Evolutionary conservation across 371 early-diverging fungal genomes (phyloP).

Genomic region (Syncephalastrum sp.): DNA sequence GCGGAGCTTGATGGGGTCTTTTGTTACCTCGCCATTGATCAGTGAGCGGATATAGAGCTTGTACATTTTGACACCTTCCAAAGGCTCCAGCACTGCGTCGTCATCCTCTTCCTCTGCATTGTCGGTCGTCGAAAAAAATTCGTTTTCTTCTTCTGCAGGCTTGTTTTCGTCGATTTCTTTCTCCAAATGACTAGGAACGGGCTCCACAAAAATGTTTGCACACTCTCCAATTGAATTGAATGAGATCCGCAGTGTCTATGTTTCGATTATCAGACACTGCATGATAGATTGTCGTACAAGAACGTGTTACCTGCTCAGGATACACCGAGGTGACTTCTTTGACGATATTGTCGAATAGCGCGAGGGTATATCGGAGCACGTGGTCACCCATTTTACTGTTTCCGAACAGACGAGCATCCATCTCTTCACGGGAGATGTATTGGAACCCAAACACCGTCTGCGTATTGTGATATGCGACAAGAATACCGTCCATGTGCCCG

Average conservation of each 20-base stretch:
- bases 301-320: slow-evolving; percentile 50
- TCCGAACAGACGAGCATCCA: slow-evolving; percentile 87
- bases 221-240: slow-evolving; percentile 36
- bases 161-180: neutral
- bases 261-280: slow-evolving; percentile 4
- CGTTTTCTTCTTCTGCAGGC: slow-evolving; percentile 1
- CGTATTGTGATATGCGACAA: slow-evolving; percentile 95
- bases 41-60: slow-evolving; percentile 18
- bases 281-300: neutral
- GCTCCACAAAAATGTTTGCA: slow-evolving; percentile 47
- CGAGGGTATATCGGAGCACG: slow-evolving; percentile 63
- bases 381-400: slow-evolving; percentile 69
- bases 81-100: neutral
- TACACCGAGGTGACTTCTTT: slow-evolving; percentile 60
- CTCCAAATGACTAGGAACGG: slow-evolving; percentile 12
- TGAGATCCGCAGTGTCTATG: slow-evolving; percentile 39
- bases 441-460: slow-evolving; percentile 92
- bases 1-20: too few species aligned
- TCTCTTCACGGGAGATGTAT: slow-evolving; percentile 83
- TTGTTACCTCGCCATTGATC: slow-evolving; percentile 19
- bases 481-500: slow-evolving; percentile 95
- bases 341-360: slow-evolving; percentile 65
- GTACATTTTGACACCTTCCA: slow-evolving; percentile 21
- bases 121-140: slow-evolving; percentile 3
- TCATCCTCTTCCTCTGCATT: slow-evolving; percentile 1